Evolutionary conservation across 1,284 basidiomycete genomes (phyloP), one percentile per base, ranked within the genome.

Genomic region (Meripilus lineatus): DNA sequence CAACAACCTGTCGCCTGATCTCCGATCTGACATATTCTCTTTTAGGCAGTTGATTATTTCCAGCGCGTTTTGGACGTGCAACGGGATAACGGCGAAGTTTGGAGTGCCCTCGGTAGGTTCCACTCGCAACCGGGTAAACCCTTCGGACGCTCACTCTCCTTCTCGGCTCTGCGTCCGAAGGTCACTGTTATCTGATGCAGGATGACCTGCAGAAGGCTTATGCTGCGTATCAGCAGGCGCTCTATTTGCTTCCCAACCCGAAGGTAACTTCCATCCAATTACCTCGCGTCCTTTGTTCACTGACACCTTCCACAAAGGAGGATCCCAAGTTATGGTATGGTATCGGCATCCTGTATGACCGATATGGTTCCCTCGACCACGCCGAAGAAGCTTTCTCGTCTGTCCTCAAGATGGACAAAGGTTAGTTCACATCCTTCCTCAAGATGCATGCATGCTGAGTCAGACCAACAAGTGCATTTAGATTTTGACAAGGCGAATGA

Each of bases 311-410:
- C 34, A 36, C 43, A 33, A 49, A 84, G 76, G 84, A 93, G 73
- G 96, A 99, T 65, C 95, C 95, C 10, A 98, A 99, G 65, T 75
- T 99, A 3, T 99, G 96, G 96, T 99, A 98, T 64, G 95, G 96
- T 37, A 99, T 99, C 59, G 96, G 96, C 32, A 98, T 99, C 41
- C 80, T 99, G 21, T 99, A 99, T 61, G 96, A 99, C 69, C 85
- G 95, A 15, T 99, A 99, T 63, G 95, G 96, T 21, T 96, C 92
- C 39, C 77, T 99, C 57, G 94, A 99, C 66, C 95, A 98, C 58
- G 96, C 95, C 50, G 95, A 99, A 65, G 96, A 98, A 64, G 95
- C 96, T 0, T 99, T 99, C 59, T 86, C 92, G 1, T 95, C 91
- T 24, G 95, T 99, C 18, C 81, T 99, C 28, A 77, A 89, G 52